Evolutionary conservation across 768 basidiomycete species (phyloP).

Genomic region (Phanerochaete sordida): DNA sequence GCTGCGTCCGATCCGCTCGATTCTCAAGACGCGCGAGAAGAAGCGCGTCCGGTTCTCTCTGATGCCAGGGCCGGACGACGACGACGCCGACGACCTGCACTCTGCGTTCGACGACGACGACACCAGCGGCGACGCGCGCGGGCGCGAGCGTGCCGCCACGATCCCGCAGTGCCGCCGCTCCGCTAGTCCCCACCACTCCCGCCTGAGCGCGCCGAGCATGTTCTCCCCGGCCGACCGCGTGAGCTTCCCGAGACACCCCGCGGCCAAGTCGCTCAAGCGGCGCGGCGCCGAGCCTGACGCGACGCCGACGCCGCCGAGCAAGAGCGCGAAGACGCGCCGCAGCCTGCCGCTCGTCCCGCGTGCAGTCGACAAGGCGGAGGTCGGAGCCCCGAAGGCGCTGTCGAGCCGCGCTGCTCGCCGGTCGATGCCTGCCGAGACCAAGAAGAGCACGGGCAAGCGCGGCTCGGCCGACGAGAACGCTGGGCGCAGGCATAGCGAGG

Average conservation of each 20-base stretch:
- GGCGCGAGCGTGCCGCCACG: slow-evolving; percentile 2
- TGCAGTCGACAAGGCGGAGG: slow-evolving; percentile 12
- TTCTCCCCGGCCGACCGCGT: background rate
- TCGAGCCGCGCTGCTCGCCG: slow-evolving; percentile 10
- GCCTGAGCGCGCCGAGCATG: background rate
- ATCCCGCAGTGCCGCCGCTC: background rate
- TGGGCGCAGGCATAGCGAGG: background rate
- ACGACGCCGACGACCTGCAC: background rate
- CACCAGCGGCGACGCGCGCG: background rate
- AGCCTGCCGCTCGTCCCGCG: slow-evolving; percentile 9
- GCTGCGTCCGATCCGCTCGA: slow-evolving; percentile 30
- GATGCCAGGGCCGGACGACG: slow-evolving; percentile 16
- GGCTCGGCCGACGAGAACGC: slow-evolving; percentile 8
- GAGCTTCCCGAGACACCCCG: slow-evolving; percentile 24
- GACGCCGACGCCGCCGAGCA: slow-evolving; percentile 4
- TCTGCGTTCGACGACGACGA: slow-evolving; percentile 6
- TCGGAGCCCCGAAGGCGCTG: slow-evolving; percentile 13
- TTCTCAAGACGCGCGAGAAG: slow-evolving; percentile 30
- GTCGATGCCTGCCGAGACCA: slow-evolving; percentile 3
- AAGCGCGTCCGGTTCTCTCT: slow-evolving; percentile 37
- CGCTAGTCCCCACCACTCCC: background rate
- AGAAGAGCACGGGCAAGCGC: slow-evolving; percentile 10
- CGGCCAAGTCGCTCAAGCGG: slow-evolving; percentile 16
- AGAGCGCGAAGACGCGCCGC: slow-evolving; percentile 6
- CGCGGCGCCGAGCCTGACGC: background rate